Evolutionary conservation across 805 yeast species (phyloP).

Genomic region (Wickerhamomyces tratensis): DNA sequence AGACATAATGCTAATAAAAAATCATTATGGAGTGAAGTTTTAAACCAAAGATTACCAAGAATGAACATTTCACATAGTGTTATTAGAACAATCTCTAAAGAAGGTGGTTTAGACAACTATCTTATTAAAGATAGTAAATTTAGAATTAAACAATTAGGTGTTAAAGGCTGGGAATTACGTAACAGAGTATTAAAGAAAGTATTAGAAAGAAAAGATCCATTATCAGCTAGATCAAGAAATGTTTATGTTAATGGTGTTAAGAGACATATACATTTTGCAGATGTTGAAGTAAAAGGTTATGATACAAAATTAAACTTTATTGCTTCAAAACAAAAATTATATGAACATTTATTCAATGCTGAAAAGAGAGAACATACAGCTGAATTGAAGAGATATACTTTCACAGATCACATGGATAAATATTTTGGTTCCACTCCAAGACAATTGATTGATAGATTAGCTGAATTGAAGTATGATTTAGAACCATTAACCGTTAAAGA

Average conservation of each 20-base stretch:
- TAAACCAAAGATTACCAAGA: constrained; percentile 40
- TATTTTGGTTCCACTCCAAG: too few relatives aligned
- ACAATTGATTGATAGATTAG: not conserved
- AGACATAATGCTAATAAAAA: constrained; percentile 72
- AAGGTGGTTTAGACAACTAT: constrained; percentile 92
- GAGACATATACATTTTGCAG: constrained; percentile 39
- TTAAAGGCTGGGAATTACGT: constrained; percentile 84
- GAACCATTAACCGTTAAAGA: not conserved
- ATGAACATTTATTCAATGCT: constrained; percentile 42
- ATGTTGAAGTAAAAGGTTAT: constrained; percentile 24
- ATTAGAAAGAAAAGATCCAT: constrained; percentile 30
- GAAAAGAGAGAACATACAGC: constrained; percentile 28
- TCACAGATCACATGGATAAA: not conserved
- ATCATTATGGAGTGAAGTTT: constrained; percentile 75
- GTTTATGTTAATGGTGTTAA: constrained; percentile 22
- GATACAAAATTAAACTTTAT: constrained; percentile 35
- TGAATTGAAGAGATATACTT: not conserved
- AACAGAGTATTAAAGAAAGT: constrained; percentile 51
- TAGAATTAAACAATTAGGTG: constrained; percentile 86
- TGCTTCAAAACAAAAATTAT: constrained; percentile 57
- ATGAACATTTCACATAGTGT: constrained; percentile 71
- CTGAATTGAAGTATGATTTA: not conserved
- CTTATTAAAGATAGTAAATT: constrained; percentile 81
- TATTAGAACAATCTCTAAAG: constrained; percentile 77
- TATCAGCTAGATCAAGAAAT: constrained; percentile 25